Percentiles rank a stretch among this genome's conserved stretches.
Conservation (phyloP, 2,329 filamentous ascomycete genomes). For the Hypoxylon sp. region DNA sequence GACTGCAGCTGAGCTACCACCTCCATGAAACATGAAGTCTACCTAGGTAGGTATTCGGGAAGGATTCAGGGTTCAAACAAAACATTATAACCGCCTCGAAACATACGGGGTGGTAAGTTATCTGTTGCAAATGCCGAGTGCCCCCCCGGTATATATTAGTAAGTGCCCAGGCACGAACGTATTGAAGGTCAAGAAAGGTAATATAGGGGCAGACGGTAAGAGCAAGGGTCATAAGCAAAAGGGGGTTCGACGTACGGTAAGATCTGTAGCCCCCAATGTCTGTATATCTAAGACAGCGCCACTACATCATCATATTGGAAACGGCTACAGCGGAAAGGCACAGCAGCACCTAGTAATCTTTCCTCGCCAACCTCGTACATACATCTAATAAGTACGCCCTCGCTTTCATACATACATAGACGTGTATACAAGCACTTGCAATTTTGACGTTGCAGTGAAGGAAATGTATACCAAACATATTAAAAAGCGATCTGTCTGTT, state of each 20-base stretch:
- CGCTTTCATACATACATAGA: slow-evolving; percentile 4
- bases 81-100: slow-evolving; percentile 30
- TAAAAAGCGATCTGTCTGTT: slow-evolving; percentile 23
- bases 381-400: background rate
- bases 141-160: slow-evolving; percentile 10
- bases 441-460: slow-evolving; percentile 25
- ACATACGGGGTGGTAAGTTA: slow-evolving; percentile 13
- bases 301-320: slow-evolving; percentile 23
- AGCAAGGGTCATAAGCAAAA: slow-evolving; percentile 9
- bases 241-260: slow-evolving; percentile 12
- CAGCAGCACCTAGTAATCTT: slow-evolving; percentile 1
- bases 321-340: slow-evolving; percentile 21
- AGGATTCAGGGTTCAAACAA: slow-evolving; percentile 29
- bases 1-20: slow-evolving; percentile 26
- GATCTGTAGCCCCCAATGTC: slow-evolving; percentile 30
- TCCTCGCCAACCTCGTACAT: slow-evolving; percentile 2
- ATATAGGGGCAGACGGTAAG: too few relatives aligned
- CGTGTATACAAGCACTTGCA: too few relatives aligned
- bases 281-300: slow-evolving; percentile 36
- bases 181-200: background rate
- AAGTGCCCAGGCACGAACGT: background rate
- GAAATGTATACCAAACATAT: slow-evolving; percentile 19
- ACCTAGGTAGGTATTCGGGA: slow-evolving; percentile 10
- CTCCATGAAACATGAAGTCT: slow-evolving; percentile 30
- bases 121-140: slow-evolving; percentile 14